phyloP scores from a whole-genome alignment of 2,329 filamentous ascomycete species.

The Aspergillus piperis region DNA sequence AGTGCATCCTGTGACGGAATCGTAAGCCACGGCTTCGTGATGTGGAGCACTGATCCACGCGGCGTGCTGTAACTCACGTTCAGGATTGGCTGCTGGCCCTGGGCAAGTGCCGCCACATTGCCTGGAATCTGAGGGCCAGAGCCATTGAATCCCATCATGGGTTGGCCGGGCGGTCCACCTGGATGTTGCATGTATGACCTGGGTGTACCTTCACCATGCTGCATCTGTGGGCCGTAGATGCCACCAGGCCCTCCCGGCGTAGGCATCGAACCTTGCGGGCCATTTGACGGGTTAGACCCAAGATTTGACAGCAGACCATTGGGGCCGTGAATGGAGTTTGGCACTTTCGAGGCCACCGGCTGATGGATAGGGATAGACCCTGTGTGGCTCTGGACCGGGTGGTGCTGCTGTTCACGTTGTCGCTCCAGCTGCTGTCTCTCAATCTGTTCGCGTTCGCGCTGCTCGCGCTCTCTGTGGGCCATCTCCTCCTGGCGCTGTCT shows the following conservation, averaged over 20 bases:
- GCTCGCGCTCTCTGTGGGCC: slow-evolving; percentile 58
- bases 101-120: slow-evolving; percentile 63
- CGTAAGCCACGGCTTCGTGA: neutral
- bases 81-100: slow-evolving; percentile 82
- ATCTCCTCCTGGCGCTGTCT: slow-evolving; percentile 59
- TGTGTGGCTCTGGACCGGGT: slow-evolving; percentile 82
- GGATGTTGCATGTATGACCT: slow-evolving; percentile 64
- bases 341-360: slow-evolving; percentile 79
- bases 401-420: slow-evolving; percentile 61
- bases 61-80: slow-evolving; percentile 51
- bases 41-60: neutral
- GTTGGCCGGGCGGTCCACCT: slow-evolving; percentile 54
- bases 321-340: slow-evolving; percentile 85
- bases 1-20: slow-evolving; percentile 70
- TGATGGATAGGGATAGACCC: slow-evolving; percentile 91
- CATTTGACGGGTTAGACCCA: slow-evolving; percentile 59
- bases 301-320: slow-evolving; percentile 82
- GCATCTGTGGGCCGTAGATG: slow-evolving; percentile 70
- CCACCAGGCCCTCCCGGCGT: slow-evolving; percentile 62
- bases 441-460: slow-evolving; percentile 50
- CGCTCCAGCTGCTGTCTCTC: slow-evolving; percentile 60
- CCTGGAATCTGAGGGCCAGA: slow-evolving; percentile 47
- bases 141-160: slow-evolving; percentile 53
- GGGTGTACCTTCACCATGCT: slow-evolving; percentile 56
- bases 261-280: slow-evolving; percentile 57